Evolutionary conservation across 495 filamentous ascomycete species (phyloP), one percentile per base, ranked within the genome.

Genomic region (Talaromyces adpressus): DNA sequence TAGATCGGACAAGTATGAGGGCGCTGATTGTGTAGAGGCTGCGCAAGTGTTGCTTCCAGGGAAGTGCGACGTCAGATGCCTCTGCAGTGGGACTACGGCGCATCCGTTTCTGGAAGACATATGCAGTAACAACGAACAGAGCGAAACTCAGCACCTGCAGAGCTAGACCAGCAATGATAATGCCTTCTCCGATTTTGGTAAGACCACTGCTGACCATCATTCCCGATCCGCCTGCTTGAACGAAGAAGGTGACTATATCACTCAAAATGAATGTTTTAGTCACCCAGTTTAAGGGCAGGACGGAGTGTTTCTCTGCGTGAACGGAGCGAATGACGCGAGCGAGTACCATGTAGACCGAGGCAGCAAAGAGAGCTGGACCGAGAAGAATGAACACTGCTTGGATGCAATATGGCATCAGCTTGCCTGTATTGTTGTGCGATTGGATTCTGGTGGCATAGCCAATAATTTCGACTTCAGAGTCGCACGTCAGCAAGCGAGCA

Each of bases 281-380:
- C 65, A 75, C 59, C 69, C 70, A 74, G 12, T 64, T 68, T 2
- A 69, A 59, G 5, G 62, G 58, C 5, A 73, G 62, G 6, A 71
- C 20, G 45, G 65, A 71, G 2, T 66, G 59, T 1, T 45, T n/a
- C 36, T 84, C 82, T 22, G 76, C 83, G n/a, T 78, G 65, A 1
- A 82, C 72, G 45, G 77, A 69, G 2, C 64, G 66, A 57, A 85
- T 77, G 11, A 82, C 51, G 16, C 83, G 74, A 0, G 77, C 84
- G 18, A 87, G 79, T 25, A 81, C 72, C 80, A 85, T 87, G 70
- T 86, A 87, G 22, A 86, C 75, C 0, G 82, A 83, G 2, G 83
- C 83, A 4, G 83, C 81, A 64, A 77, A 81, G 22, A 84, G 23
- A 7, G n/a, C 6, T 14, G 56, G 56, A 36, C 11, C 56, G 30